Conservation (phyloP, 2,329 filamentous ascomycete species). For the Cryphonectria japonica region DNA sequence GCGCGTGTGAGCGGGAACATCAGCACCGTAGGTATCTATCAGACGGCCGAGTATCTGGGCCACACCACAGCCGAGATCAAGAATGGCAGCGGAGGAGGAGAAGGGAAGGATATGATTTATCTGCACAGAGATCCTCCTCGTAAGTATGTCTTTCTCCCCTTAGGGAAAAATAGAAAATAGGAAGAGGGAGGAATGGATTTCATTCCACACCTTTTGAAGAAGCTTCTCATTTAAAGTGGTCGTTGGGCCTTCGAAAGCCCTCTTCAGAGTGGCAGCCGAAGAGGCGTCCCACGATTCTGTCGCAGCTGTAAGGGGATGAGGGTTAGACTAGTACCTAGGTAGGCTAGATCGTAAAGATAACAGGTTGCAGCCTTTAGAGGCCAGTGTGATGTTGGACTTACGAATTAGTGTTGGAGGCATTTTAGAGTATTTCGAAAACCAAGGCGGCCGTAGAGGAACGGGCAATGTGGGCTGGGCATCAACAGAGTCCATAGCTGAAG, state of each 20-base stretch:
- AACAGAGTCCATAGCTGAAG: too few relatives aligned
- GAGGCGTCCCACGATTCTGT: background rate
- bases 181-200: background rate
- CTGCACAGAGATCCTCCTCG: background rate
- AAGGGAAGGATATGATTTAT: background rate
- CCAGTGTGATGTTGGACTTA: too few relatives aligned
- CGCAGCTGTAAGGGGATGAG: background rate
- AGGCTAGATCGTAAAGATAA: background rate
- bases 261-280: background rate
- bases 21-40: background rate
- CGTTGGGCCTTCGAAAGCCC: background rate
- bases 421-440: too few relatives aligned
- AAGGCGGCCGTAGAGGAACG: too few relatives aligned
- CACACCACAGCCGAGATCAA: background rate
- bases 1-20: background rate
- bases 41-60: background rate
- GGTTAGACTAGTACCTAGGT: background rate
- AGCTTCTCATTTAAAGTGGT: background rate
- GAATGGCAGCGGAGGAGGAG: background rate
- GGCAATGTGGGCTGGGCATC: too few relatives aligned
- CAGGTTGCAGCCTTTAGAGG: background rate
- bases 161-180: too few relatives aligned
- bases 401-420: too few relatives aligned
- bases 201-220: background rate
- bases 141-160: background rate